Conservation (phyloP, 768 basidiomycete genomes). For the Infundibulicybe gibba region DNA sequence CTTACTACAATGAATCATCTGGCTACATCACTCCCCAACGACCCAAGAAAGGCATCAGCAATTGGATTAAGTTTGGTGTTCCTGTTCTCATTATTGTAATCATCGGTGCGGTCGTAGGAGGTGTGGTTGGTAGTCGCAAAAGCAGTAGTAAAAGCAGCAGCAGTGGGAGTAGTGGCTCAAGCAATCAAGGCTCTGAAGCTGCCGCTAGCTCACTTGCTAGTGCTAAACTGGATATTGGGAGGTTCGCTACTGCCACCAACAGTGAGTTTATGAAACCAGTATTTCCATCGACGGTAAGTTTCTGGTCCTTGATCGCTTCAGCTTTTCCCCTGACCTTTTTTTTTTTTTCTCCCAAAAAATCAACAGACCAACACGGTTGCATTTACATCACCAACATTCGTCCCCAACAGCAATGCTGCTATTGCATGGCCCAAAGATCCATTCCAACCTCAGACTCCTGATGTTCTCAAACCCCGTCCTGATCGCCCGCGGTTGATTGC, state of each 20-base stretch:
- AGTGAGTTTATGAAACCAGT: constrained; percentile 77
- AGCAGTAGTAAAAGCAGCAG: constrained; percentile 35
- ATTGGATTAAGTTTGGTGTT: constrained; percentile 75
- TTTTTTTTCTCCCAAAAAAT: not conserved
- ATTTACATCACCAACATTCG: constrained; percentile 71
- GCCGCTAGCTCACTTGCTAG: constrained; percentile 55
- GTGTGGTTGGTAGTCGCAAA: constrained; percentile 69
- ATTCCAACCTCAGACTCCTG: constrained; percentile 62
- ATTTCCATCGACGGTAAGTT: constrained; percentile 84
- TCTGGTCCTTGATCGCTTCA: not conserved
- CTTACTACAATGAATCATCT: constrained; percentile 66
- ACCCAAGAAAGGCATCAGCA: constrained; percentile 52
- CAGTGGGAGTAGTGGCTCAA: constrained; percentile 38
- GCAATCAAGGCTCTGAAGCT: constrained; percentile 30
- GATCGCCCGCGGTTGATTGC: constrained; percentile 92
- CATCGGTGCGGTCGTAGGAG: constrained; percentile 69
- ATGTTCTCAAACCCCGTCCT: constrained; percentile 56
- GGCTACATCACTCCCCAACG: constrained; percentile 59
- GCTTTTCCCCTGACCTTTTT: not conserved
- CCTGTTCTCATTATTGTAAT: constrained; percentile 64
- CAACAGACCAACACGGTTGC: constrained; percentile 70
- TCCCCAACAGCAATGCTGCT: constrained; percentile 43
- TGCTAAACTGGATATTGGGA: constrained; percentile 56
- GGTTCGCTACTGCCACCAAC: constrained; percentile 77
- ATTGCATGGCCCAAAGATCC: constrained; percentile 80